Base-by-base conservation (phyloP, 768 basidiomycete genomes). In the Trametes cingulata region DNA sequence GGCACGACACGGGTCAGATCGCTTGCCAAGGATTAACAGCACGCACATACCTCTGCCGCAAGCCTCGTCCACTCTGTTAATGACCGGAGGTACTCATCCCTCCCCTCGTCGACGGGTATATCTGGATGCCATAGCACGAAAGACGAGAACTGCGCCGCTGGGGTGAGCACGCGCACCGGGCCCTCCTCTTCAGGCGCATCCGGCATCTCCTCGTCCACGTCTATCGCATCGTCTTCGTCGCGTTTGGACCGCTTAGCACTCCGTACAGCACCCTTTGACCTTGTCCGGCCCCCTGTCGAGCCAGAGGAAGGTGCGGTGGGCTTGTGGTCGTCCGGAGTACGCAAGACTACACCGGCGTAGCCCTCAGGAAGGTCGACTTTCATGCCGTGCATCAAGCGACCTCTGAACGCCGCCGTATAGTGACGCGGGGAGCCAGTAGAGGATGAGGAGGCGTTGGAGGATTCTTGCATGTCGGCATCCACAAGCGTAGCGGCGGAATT, bases 41-140 rank as follows among this genome's bases (percentile, higher is more conserved):
- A 41, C 13, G 7, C 4, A 52, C 62, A 40, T 20, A 91, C 91
- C 78, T 87, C 82, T 22, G 78, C 73, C 14, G 88, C 80, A 25
- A 93, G 73, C 20, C 64, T 75, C 39, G 83, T 83, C 91, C 92
- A 93, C 69, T 93, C 91, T 0, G 73, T 78, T 61, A 93, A 68
- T 2, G 86, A 75, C 15, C 88, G 78, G 46, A 80, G 71, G 70
- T 93, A 93, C 65, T 91, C 90, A 67, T 93, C 91, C 40, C 74
- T 78, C 3, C 80, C 82, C 52, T 85, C 85, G 61, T 92, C 86
- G 1, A 89, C 83, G 0, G 84, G 82, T 20, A 82, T 80, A 71
- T 93, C 92, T 4, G 87, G 81, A 58, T 85, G 78, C 91, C 91
- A 93, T 22, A 93, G 69, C n/a, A 82, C 81, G 63, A 93, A 83